A percentile compares a stretch with the other conserved stretches of the same genome.
phyloP scores from a whole-genome alignment of 768 basidiomycete species.

The Rubroboletus satanas region DNA sequence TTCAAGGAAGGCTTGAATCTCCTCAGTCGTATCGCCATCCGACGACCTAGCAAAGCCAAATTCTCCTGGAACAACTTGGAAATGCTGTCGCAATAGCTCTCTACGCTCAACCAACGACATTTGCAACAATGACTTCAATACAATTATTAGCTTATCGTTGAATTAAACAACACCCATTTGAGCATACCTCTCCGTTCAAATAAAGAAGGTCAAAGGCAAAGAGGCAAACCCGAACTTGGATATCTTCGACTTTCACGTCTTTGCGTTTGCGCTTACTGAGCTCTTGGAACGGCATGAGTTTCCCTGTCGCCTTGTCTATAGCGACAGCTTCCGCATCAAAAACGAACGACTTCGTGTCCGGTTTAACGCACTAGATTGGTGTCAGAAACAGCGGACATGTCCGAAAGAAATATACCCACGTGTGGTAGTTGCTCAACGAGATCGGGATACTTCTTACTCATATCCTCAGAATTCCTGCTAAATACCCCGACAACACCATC shows the following conservation, averaged over 20 bases:
- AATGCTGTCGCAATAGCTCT: conserved; percentile 71
- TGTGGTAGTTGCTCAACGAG: conserved; percentile 89
- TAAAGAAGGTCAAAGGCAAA: conserved; percentile 97
- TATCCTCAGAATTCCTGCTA: conserved; percentile 97
- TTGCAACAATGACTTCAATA: conserved; percentile 72
- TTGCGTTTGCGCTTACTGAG: conserved; percentile 92
- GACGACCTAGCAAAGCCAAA: conserved; percentile 92
- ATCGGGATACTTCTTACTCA: conserved; percentile 99
- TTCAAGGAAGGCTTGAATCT: conserved; percentile 92
- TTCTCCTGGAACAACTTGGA: conserved; percentile 79
- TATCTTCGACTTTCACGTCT: conserved; percentile 96
- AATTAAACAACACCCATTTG: not conserved
- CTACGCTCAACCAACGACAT: conserved; percentile 73
- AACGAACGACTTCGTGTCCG: conserved; percentile 83
- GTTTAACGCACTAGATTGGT: conserved; percentile 71
- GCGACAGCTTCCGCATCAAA: conserved; percentile 97
- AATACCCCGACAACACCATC: conserved; percentile 88
- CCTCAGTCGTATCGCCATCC: conserved; percentile 85
- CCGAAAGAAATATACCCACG: conserved; percentile 39
- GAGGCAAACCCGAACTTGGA: conserved; percentile 92
- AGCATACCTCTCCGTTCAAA: conserved; percentile 85
- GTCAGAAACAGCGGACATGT: conserved; percentile 1
- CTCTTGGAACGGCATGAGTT: conserved; percentile 97
- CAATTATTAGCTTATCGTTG: not conserved
- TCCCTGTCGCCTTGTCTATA: conserved; percentile 78